Evolutionary conservation across 139 green algal genomes (phyloP).

Genomic region (Pleodorina starrii): DNA sequence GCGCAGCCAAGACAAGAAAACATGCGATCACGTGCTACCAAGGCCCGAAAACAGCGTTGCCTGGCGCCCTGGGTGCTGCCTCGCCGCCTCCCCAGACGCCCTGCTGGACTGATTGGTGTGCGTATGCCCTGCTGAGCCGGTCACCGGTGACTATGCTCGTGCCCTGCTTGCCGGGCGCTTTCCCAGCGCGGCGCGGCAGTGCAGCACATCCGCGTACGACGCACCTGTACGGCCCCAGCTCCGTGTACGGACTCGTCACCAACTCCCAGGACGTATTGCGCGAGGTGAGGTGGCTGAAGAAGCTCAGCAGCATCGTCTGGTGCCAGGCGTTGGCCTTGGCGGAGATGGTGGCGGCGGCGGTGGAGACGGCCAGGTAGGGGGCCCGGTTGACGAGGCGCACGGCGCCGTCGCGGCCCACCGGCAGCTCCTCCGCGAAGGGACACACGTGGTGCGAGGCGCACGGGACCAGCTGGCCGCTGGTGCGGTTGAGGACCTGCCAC

Average conservation of each 20-base stretch:
- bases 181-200: too few relatives aligned
- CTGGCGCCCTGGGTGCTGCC: too few relatives aligned
- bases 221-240: conserved; percentile 43
- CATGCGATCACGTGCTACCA: too few relatives aligned
- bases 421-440: conserved; percentile 3
- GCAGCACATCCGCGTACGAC: too few relatives aligned
- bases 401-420: neutral
- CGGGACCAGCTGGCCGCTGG: neutral
- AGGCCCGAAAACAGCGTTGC: too few relatives aligned
- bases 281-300: neutral
- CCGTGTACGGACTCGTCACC: neutral
- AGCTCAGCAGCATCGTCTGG: conserved; percentile 5
- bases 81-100: too few relatives aligned
- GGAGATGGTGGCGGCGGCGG: conserved; percentile 11
- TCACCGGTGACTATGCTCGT: too few relatives aligned
- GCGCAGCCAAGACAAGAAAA: too few relatives aligned
- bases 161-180: too few relatives aligned
- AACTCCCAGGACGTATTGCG: conserved; percentile 32
- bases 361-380: conserved; percentile 27
- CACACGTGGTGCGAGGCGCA: conserved; percentile 23
- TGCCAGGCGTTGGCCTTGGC: neutral
- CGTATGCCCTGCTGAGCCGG: too few relatives aligned
- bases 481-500: conserved; percentile 32
- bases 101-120: too few relatives aligned
- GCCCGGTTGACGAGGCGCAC: conserved; percentile 36